Evolutionary conservation across 805 yeast species (phyloP).

Genomic region (Priceomyces castillae): DNA sequence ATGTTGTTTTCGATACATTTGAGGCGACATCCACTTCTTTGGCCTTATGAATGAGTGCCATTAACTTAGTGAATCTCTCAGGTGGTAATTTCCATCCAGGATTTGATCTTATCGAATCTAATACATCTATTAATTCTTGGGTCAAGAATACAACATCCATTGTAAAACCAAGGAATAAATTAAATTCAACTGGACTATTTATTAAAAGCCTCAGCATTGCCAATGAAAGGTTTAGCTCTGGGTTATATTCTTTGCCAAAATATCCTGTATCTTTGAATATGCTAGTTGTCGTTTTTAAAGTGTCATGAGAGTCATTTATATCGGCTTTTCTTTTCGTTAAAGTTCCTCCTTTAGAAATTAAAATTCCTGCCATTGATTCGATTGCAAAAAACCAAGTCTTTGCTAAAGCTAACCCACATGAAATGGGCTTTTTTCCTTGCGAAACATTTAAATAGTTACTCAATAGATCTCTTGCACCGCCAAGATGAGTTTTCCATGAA

Average conservation of each 20-base stretch:
- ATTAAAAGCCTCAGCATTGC: constrained; percentile 25
- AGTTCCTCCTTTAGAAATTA: constrained; percentile 55
- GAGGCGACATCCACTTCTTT: constrained; percentile 25
- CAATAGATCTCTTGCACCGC: constrained; percentile 60
- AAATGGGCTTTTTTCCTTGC: constrained; percentile 20
- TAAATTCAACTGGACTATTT: constrained; percentile 19
- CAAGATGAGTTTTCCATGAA: constrained; percentile 60
- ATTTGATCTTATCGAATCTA: constrained; percentile 22
- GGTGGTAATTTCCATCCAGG: constrained; percentile 16
- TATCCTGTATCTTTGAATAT: constrained; percentile 33
- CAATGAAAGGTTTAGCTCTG: constrained; percentile 32
- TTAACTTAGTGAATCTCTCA: constrained; percentile 24
- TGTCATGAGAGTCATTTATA: background rate
- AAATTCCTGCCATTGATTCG: constrained; percentile 53
- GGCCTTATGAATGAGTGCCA: constrained; percentile 34
- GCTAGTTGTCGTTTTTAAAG: constrained; percentile 11
- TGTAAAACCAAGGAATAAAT: constrained; percentile 33
- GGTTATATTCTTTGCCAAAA: constrained; percentile 21
- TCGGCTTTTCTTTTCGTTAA: constrained; percentile 33
- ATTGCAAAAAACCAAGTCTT: constrained; percentile 55
- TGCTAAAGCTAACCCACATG: constrained; percentile 50
- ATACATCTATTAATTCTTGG: constrained; percentile 23
- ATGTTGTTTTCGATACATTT: constrained; percentile 16
- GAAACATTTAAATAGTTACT: constrained; percentile 40
- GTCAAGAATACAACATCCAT: constrained; percentile 23